Evolutionary conservation across 306 rosid genomes (phyloP), one percentile per base, ranked within the genome.

Genomic region (Lathyrus oleraceus): DNA sequence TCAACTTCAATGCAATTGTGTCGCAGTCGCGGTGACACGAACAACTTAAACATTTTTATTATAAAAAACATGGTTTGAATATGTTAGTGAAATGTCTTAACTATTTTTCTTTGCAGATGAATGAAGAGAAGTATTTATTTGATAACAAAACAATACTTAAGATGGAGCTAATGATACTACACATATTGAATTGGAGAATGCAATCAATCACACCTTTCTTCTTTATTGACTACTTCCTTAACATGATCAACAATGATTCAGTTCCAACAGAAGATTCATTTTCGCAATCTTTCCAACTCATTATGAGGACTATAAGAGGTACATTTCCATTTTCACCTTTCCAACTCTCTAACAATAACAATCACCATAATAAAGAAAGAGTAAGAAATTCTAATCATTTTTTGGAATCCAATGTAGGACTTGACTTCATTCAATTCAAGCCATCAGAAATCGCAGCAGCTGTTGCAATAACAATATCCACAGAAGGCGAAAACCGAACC

Each of bases 401-500:
- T 81, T 85, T 75, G 86, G 79, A 66, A 87, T 81, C 80, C 35
- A 78, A 93, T 87, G 96, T 82, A 93, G 98, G 89, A 72, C 77
- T 89, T 68, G 97, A 86, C 67, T 89, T 88, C 81, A 75, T 91
- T 84, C 95, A 86, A 81, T 91, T 84, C 89, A 91, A 48, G 76
- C 91, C 99, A 17, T 91, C 99, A 35, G 97, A 91, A 76, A 77
- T 94, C 65, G 99, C 96, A 80, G 99, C 96, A 39, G 99, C 99
- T 5, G 91, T 89, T 84, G 99, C 99, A 6, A 89, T 87, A 83
- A 87, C 91, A 58, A 75, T 91, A 78, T 81, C 78, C 68, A 88
- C 81, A 8, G 76, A 81, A 13, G 80, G 87, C 70, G 92, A 88
- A 65, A 81, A 82, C 64, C 65, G 79, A 86, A 61, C 83, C 70